A percentile compares a stretch with the other conserved stretches of the same genome.
Evolutionary conservation across 768 basidiomycete genomes (phyloP).

Genomic region (Auricularia cornea): DNA sequence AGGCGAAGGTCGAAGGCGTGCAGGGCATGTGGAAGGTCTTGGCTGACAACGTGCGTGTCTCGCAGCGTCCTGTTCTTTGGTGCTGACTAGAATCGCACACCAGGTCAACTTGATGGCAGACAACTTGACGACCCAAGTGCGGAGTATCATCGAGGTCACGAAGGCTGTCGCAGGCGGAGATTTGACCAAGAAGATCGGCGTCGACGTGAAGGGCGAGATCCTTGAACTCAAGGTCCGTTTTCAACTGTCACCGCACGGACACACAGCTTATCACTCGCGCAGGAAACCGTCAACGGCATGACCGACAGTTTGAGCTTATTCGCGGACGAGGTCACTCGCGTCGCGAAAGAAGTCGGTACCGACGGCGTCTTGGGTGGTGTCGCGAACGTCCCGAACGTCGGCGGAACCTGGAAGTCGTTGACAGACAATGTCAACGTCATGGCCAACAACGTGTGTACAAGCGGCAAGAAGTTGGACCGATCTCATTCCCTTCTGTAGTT

Average conservation of each 20-base stretch:
- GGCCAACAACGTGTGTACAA: slow-evolving; percentile 71
- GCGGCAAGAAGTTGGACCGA: neutral
- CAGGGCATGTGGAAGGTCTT: slow-evolving; percentile 89
- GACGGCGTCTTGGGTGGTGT: slow-evolving; percentile 94
- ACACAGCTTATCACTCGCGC: too few relatives aligned
- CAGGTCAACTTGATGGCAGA: slow-evolving; percentile 20
- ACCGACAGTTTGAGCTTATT: slow-evolving; percentile 79
- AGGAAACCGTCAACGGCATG: slow-evolving; percentile 94
- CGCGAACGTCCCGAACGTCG: slow-evolving; percentile 86
- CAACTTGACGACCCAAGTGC: slow-evolving; percentile 86
- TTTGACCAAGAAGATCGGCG: slow-evolving; percentile 86
- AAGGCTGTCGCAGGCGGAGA: slow-evolving; percentile 93
- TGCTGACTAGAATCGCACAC: neutral
- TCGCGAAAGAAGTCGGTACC: slow-evolving; percentile 94
- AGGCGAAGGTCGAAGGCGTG: slow-evolving; percentile 85
- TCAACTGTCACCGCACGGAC: slow-evolving; percentile 18
- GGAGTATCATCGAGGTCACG: slow-evolving; percentile 88
- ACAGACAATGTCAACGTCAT: slow-evolving; percentile 95
- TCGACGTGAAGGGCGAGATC: slow-evolving; percentile 90
- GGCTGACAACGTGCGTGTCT: slow-evolving; percentile 5
- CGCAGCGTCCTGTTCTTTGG: too few relatives aligned
- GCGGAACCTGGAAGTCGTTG: slow-evolving; percentile 90
- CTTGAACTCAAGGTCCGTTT: slow-evolving; percentile 41
- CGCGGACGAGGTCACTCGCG: slow-evolving; percentile 73
- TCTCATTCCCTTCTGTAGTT: slow-evolving; percentile 38